These are phyloP conservation scores for Pythium grandisporangium DNA, from an alignment of 352 stramenopile species.

Conservation along the genomic window DNA sequence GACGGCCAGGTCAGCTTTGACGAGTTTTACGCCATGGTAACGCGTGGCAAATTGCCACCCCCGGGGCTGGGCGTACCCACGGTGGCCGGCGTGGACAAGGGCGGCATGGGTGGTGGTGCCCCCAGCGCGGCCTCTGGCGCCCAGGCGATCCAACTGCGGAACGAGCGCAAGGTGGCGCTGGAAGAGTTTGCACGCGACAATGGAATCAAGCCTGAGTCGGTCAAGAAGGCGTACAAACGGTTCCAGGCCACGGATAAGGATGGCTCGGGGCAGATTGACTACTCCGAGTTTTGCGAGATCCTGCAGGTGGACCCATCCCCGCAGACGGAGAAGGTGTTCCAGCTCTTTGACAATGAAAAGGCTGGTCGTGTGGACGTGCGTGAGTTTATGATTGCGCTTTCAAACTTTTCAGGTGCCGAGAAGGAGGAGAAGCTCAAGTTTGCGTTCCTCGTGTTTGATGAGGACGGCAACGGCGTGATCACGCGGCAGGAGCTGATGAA, in stretches of 20 bases:
- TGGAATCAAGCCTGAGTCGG: constrained; percentile 93
- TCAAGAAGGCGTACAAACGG: constrained; percentile 95
- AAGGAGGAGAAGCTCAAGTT: constrained; percentile 97
- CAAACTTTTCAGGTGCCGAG: constrained; percentile 90
- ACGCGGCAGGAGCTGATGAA: constrained; percentile 92
- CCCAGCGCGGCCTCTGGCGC: constrained; percentile 23
- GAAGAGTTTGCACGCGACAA: constrained; percentile 94
- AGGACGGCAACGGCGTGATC: constrained; percentile 93
- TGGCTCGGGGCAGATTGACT: constrained; percentile 92
- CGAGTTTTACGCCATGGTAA: constrained; percentile 95
- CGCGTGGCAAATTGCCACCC: constrained; percentile 88
- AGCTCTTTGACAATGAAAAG: constrained; percentile 92
- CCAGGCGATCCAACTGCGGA: constrained; percentile 88
- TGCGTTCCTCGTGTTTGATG: constrained; percentile 93
- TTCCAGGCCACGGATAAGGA: constrained; percentile 94
- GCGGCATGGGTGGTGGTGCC: constrained; percentile 14
- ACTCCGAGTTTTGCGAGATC: constrained; percentile 96
- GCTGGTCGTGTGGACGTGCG: constrained; percentile 88
- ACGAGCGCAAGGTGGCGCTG: constrained; percentile 85
- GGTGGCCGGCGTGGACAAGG: constrained; percentile 19
- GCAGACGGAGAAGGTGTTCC: constrained; percentile 90
- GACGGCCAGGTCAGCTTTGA: constrained; percentile 93
- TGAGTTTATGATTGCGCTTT: constrained; percentile 93
- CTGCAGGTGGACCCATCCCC: constrained; percentile 90
- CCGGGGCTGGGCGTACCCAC: constrained; percentile 60